Evolutionary conservation across 2,329 filamentous ascomycete species (phyloP), one percentile per base, ranked within the genome.

Genomic region (Ophiocordyceps camponoti-rufipedis): DNA sequence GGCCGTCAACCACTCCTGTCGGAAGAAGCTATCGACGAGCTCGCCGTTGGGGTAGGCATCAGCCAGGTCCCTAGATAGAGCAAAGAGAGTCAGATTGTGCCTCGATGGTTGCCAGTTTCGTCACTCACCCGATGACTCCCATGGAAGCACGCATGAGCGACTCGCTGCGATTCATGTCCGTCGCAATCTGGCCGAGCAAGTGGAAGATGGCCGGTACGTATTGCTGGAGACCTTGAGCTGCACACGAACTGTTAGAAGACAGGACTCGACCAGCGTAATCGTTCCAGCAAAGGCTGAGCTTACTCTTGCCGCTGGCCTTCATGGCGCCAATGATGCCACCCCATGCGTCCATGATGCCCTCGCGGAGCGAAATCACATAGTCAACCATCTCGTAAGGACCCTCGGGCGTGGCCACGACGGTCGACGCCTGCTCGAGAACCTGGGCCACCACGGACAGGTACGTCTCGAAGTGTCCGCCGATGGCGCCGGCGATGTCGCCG

Each of bases 281-380:
- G 23, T 23, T 23, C 23, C 23, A 23, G 23, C 4, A 11, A 12
- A 7, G 23, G 13, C 2, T n/a, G 23, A 23, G 67, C 78, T 62
- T 64, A 83, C 81, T 79, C 70, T 89, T 89, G 57, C 69, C 70
- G 57, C 81, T 85, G 44, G 73, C 67, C 70, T 91, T 94, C 82
- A 96, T 87, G 45, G 91, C 87, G 61, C 89, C 80, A 58, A 98
- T 87, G 53, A 94, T 91, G 53, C 91, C 91, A 56, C 88, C 87
- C 88, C 93, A 98, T 32, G 91, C 91, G 71, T 98, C 91, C 82
- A 96, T 94, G 53, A 98, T 96, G 54, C 89, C 91, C 61, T 98
- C 93, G 45, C 91, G 82, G 43, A 98, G 74, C 18, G 88, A 94
- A 51, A 94, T 78, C 54, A 98, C 82, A 60, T 98, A 98, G 64